Percentiles rank a stretch among this genome's conserved stretches.
Conservation (phyloP, 495 filamentous ascomycete genomes). For the Paragyromitra xinjiangensis region DNA sequence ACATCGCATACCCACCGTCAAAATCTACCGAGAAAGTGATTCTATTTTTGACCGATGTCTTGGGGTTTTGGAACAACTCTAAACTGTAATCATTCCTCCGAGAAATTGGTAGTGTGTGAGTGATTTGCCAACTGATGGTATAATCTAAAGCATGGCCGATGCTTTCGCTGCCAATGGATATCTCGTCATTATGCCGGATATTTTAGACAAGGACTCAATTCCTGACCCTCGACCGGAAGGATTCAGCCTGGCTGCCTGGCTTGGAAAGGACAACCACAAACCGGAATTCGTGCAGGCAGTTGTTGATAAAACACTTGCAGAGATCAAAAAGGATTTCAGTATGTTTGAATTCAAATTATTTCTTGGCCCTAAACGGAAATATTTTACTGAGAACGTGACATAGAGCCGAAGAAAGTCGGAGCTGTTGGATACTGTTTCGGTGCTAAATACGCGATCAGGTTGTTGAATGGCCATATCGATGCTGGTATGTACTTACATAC, state of each 20-base stretch:
- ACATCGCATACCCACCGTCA: conserved; percentile 59
- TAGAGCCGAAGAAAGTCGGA: conserved; percentile 71
- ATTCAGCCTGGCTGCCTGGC: conserved; percentile 71
- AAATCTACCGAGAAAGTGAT: conserved; percentile 63
- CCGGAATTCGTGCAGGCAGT: conserved; percentile 70
- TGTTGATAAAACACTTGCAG: conserved; percentile 68
- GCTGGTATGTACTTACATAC: conserved; percentile 31
- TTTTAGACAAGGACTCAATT: conserved; percentile 77
- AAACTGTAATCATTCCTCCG: conserved; percentile 65
- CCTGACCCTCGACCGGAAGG: conserved; percentile 66
- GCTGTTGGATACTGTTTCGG: conserved; percentile 85
- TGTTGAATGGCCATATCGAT: conserved; percentile 58
- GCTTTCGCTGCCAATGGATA: conserved; percentile 85
- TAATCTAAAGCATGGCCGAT: conserved; percentile 69
- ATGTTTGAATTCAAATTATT: conserved; percentile 17
- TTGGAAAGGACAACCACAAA: conserved; percentile 64
- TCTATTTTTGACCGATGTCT: conserved; percentile 70
- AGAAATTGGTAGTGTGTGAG: conserved; percentile 17
- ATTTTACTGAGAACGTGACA: not conserved
- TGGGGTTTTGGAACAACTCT: conserved; percentile 78
- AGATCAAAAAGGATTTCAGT: conserved; percentile 65
- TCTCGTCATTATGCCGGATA: conserved; percentile 76
- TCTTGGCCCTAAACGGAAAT: not conserved
- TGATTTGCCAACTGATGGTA: conserved; percentile 5
- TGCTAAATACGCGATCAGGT: conserved; percentile 65